Base-by-base conservation (phyloP, 2,329 filamentous ascomycete genomes). In the Herpotrichia juniperi region DNA sequence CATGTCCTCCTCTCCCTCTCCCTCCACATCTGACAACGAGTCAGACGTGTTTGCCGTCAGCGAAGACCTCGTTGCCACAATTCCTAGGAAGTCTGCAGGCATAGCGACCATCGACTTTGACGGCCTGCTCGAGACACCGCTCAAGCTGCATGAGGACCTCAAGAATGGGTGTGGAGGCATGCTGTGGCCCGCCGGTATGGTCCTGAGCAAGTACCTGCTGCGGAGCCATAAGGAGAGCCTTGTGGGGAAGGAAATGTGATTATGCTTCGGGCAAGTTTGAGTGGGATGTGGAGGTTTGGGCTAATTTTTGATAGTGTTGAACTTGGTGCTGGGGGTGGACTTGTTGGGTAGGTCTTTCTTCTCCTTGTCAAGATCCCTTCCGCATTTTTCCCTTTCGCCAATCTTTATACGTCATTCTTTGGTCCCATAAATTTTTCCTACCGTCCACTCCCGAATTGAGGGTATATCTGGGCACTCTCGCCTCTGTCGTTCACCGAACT, bases 101-200 rank as follows among this genome's bases (percentile, higher is more conserved):
- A 80, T 80, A n/a, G 81, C 78, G 3, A 68, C 67, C 21, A 69
- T 86, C 16, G 79, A 82, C 30, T 94, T 97, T 67, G 87, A 89
- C 57, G 88, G 90, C 32, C 82, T 94, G 46, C 81, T 97, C 28
- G 74, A 80, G 17, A 78, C 83, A 42, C 87, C 89, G 39, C 81
- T 97, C 55, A 81, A 83, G 54, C 83, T 97, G 14, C 89, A 90
- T 66, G 92, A 97, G 73, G 93, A 97, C 74, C 82, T 96, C 42
- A 85, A 84, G 51, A 85, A 90, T 57, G 94, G 94, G 54, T 97
- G 94, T 73, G 94, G 94, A 43, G 94, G 94, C 2, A 90, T 96
- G 75, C 82, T 96, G 10, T 97, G 94, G 94, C 93, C 93, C 2
- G 93, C 93, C 0, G 94, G 94, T 10, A 89, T 96, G 86, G 84